Percentiles rank a stretch among this genome's conserved stretches.
These are phyloP conservation scores for Starmera dryadoides DNA, from an alignment of 805 yeast species.

Conservation along the genomic window DNA sequence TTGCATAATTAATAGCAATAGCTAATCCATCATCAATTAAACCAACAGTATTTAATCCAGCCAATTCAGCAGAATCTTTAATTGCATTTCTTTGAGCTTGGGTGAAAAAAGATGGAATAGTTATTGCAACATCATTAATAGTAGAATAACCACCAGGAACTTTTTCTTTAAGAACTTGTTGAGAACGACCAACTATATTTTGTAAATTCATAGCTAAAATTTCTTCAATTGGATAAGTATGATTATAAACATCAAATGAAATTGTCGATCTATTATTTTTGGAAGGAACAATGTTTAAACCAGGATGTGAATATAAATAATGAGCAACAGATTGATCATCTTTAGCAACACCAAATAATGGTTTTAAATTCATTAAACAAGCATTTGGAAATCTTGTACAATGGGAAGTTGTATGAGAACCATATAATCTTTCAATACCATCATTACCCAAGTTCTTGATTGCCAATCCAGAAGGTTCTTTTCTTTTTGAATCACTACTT, in stretches of 20 bases:
- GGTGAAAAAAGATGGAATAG: slow-evolving; percentile 69
- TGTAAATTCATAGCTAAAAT: slow-evolving; percentile 74
- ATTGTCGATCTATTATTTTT: slow-evolving; percentile 44
- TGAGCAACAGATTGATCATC: slow-evolving; percentile 37
- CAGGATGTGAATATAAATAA: slow-evolving; percentile 54
- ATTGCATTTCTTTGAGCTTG: slow-evolving; percentile 64
- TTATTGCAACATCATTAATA: slow-evolving; percentile 61
- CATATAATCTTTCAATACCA: slow-evolving; percentile 66
- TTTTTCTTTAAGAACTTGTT: slow-evolving; percentile 46
- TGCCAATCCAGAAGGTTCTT: slow-evolving; percentile 76
- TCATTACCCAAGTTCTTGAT: slow-evolving; percentile 38
- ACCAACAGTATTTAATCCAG: slow-evolving; percentile 57
- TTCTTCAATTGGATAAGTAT: slow-evolving; percentile 63
- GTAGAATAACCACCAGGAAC: slow-evolving; percentile 40
- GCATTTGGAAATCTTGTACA: slow-evolving; percentile 69
- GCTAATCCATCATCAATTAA: slow-evolving; percentile 91
- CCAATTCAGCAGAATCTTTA: slow-evolving; percentile 62
- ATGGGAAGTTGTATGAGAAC: slow-evolving; percentile 63
- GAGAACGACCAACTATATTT: slow-evolving; percentile 60
- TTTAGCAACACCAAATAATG: slow-evolving; percentile 59
- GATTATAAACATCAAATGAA: slow-evolving; percentile 44
- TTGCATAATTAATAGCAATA: slow-evolving; percentile 75
- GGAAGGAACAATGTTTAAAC: slow-evolving; percentile 38
- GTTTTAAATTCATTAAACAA: slow-evolving; percentile 61
- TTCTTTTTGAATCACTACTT: slow-evolving; percentile 87